These are phyloP conservation scores for Porphyrellus cyaneotinctus DNA, from an alignment of 768 basidiomycete species.

Conservation along the genomic window DNA sequence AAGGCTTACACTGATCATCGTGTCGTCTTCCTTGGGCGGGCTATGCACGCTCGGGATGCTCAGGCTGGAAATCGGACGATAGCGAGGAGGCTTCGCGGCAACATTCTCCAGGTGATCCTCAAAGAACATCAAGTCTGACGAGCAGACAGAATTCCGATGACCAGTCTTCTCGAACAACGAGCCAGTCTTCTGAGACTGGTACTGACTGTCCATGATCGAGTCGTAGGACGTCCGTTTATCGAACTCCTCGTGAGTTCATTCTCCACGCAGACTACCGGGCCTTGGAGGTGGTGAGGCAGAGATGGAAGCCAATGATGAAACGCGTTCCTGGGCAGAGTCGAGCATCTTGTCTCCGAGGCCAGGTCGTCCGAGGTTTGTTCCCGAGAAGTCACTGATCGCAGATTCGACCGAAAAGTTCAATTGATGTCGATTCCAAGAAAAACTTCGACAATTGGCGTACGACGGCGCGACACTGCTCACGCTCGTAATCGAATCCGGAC, in stretches of 20 bases:
- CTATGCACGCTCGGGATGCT: conserved; percentile 50
- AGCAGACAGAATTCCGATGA: conserved; percentile 42
- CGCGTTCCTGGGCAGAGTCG: conserved; percentile 50
- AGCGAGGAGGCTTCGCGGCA: conserved; percentile 43
- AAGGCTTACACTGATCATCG: conserved; percentile 70
- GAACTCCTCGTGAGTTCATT: conserved; percentile 16
- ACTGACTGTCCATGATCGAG: conserved; percentile 60
- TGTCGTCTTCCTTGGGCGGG: conserved; percentile 66
- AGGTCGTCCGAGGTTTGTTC: conserved; percentile 57
- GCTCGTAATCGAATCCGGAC: conserved; percentile 58
- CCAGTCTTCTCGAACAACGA: conserved; percentile 65
- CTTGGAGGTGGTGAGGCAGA: conserved; percentile 61
- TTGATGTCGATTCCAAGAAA: conserved; percentile 57
- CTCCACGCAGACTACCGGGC: conserved; percentile 17
- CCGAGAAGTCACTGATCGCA: conserved; percentile 58
- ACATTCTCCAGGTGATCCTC: conserved; percentile 37
- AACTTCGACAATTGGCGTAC: conserved; percentile 54
- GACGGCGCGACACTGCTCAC: conserved; percentile 54
- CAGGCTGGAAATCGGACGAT: conserved; percentile 61
- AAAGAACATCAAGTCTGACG: conserved; percentile 59
- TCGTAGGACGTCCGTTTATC: conserved; percentile 48
- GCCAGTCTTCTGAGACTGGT: conserved; percentile 38
- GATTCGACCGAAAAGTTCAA: conserved; percentile 37
- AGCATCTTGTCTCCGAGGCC: conserved; percentile 89
- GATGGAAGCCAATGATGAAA: conserved; percentile 56